Percentiles rank a stretch among this genome's conserved stretches.
Evolutionary conservation across 768 basidiomycete genomes (phyloP).

Genomic region (Neoboletus magnificus): DNA sequence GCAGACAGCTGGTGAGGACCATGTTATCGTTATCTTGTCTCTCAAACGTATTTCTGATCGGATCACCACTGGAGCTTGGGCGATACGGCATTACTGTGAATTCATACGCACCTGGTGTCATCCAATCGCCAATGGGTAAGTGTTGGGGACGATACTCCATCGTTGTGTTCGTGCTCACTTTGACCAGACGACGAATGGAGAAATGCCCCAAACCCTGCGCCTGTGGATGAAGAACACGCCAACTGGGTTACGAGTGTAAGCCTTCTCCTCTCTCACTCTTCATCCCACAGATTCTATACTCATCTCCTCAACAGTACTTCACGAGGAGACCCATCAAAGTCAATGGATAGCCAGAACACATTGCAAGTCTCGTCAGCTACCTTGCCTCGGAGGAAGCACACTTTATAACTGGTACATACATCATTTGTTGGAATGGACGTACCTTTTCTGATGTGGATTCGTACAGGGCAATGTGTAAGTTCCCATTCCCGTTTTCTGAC

Average conservation of each 20-base stretch:
- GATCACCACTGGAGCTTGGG: constrained; percentile 24
- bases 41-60: not conserved
- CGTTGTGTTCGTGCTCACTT: not conserved
- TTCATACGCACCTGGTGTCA: constrained; percentile 36
- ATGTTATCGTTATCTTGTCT: not conserved
- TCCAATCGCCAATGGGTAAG: constrained; percentile 31
- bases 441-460: not conserved
- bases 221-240: not conserved
- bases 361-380: constrained; percentile 33
- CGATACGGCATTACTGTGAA: constrained; percentile 36
- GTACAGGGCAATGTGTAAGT: constrained; percentile 2
- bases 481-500: not conserved
- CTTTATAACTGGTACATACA: not conserved
- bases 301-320: not conserved
- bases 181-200: not conserved
- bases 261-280: not conserved
- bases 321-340: constrained; percentile 5
- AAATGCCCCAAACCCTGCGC: not conserved
- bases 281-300: too few species aligned
- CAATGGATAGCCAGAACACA: constrained; percentile 28
- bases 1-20: constrained; percentile 33
- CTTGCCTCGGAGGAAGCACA: constrained; percentile 33
- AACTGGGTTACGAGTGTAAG: not conserved
- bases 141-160: too few species aligned
- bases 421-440: not conserved